Evolutionary conservation across 139 green algal species (phyloP).

Genomic region (Chlorella sp.): DNA sequence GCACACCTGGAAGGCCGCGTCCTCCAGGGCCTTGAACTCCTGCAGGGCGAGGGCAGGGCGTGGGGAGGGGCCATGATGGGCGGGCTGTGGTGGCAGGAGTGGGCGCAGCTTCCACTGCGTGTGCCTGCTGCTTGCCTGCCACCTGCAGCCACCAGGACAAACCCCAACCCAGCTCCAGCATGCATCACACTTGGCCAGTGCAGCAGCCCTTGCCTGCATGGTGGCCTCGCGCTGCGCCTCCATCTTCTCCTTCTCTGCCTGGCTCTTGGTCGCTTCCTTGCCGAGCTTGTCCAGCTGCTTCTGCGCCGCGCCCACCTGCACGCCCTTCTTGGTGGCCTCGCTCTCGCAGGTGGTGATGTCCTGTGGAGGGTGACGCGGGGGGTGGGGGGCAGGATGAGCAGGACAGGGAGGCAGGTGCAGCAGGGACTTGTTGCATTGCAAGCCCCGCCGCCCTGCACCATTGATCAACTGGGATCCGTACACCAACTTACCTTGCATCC

Average conservation of each 20-base stretch:
- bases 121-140: too few species aligned
- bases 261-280: conserved; percentile 72
- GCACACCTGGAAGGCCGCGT: conserved; percentile 57
- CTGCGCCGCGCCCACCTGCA: conserved; percentile 52
- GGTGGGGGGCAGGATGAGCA: neutral
- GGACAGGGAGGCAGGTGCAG: neutral
- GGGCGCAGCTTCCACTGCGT: too few species aligned
- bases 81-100: too few species aligned
- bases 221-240: conserved; percentile 54
- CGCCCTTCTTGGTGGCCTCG: conserved; percentile 65
- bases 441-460: too few species aligned
- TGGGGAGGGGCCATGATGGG: neutral
- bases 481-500: too few species aligned
- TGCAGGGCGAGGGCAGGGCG: neutral
- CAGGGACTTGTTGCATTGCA: too few species aligned
- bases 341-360: conserved; percentile 58
- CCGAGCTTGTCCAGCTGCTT: conserved; percentile 79
- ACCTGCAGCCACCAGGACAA: too few species aligned
- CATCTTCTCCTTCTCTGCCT: conserved; percentile 65
- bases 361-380: conserved; percentile 24
- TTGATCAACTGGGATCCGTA: too few species aligned
- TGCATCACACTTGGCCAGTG: too few species aligned
- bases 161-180: too few species aligned
- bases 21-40: conserved; percentile 63
- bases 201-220: conserved; percentile 53